Conservation (phyloP, 805 yeast genomes). For the Barnettozyma salicaria region DNA sequence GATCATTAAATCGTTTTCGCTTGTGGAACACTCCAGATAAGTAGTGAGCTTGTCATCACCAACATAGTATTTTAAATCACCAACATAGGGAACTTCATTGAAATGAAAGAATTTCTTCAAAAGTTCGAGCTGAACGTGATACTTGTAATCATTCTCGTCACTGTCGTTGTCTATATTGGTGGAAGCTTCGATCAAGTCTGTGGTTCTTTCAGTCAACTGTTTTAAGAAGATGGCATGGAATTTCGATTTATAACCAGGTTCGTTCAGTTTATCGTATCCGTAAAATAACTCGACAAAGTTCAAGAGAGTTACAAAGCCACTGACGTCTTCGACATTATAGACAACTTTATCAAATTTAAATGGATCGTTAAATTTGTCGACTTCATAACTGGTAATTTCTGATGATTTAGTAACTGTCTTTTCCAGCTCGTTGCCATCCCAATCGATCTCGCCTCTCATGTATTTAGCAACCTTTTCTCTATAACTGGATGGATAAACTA, state of each 20-base stretch:
- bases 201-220: constrained; percentile 59
- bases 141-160: constrained; percentile 11
- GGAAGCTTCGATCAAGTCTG: constrained; percentile 65
- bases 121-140: constrained; percentile 29
- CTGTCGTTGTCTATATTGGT: constrained; percentile 27
- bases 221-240: constrained; percentile 51
- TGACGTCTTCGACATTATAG: constrained; percentile 23
- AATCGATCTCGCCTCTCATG: constrained; percentile 25
- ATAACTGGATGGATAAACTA: constrained; percentile 55
- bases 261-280: constrained; percentile 24
- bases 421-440: constrained; percentile 27
- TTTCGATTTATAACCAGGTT: constrained; percentile 24
- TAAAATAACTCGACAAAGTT: constrained; percentile 23
- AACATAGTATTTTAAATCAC: constrained; percentile 64
- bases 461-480: constrained; percentile 42
- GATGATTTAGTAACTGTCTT: constrained; percentile 4
- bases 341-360: constrained; percentile 18
- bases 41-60: constrained; percentile 60
- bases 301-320: constrained; percentile 20
- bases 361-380: constrained; percentile 8
- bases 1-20: constrained; percentile 18
- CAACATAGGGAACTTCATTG: constrained; percentile 54
- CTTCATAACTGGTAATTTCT: constrained; percentile 7
- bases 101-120: constrained; percentile 31
- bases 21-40: constrained; percentile 73